Conservation (phyloP, 106 monocot genomes). For the Dendrobium chrysotoxum region DNA sequence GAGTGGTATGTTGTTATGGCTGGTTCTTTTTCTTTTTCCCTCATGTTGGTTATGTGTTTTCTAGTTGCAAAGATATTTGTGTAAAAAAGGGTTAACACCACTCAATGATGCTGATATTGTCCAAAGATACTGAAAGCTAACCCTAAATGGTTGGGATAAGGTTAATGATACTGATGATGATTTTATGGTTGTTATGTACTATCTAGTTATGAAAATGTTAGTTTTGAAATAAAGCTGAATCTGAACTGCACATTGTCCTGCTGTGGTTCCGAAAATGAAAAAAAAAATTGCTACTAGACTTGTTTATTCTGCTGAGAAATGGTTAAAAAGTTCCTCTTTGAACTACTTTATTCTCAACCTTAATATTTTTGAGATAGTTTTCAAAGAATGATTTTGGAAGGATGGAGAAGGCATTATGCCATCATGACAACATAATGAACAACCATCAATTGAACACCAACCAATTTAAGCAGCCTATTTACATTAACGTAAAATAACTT, state of each 20-base stretch:
- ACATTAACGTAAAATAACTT: background rate
- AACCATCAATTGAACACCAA: background rate
- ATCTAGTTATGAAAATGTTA: background rate
- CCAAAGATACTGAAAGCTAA: background rate
- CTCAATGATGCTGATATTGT: background rate
- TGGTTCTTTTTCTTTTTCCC: background rate
- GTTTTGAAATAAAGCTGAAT: background rate
- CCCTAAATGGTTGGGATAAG: background rate
- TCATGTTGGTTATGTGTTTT: background rate
- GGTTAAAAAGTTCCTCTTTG: background rate
- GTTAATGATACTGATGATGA: background rate
- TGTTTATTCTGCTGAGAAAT: background rate
- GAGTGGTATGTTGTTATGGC: constrained; percentile 54
- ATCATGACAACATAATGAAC: background rate
- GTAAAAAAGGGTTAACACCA: too few relatives aligned
- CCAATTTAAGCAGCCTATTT: background rate
- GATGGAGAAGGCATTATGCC: background rate
- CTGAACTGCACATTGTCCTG: background rate
- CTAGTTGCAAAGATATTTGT: background rate
- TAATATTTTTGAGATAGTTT: background rate
- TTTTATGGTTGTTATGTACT: background rate
- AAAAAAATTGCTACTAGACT: background rate
- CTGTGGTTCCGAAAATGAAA: background rate
- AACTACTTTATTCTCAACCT: background rate
- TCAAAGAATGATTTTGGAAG: background rate